Base-by-base conservation (phyloP, 2,329 filamentous ascomycete species). In the Ilyonectria mors-panacis region DNA sequence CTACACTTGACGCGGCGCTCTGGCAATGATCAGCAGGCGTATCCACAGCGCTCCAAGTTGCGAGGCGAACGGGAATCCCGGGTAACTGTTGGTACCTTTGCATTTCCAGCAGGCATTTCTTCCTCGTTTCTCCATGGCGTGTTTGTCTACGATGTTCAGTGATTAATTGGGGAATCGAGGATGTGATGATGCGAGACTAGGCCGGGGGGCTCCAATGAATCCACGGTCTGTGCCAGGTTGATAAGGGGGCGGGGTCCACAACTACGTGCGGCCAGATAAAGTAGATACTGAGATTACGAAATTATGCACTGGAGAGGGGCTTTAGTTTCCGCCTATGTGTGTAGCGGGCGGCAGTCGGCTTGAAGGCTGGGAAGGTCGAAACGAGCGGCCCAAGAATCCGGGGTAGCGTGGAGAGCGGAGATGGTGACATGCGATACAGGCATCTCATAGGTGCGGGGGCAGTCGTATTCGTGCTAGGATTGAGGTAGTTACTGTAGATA, bases 41-140 rank as follows among this genome's bases (percentile, higher is more conserved):
- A 21, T 55, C 33, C 33, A 55, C 33, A 21, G 26, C 5, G 50
- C 39, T 15, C 13, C 23, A 28, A 28, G 15, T 50, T 6, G 6
- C 7, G 45, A 50, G 19, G 45, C 15, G 51, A 35, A 6, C 26
- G 26, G 26, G 33, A 33, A 17, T 21, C n/a, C 33, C 6, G 44
- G 23, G 35, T 39, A n/a, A 44, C 53, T 26, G 28, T 44, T 47
- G 30, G 21, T 64, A 64, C 62, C 62, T 45, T 59, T 64, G 55
- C 62, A 64, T 30, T 54, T 64, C 62, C 62, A 64, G 12, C 62
- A 64, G 28, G 62, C 62, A 59, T 64, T 64, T 37, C 62, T 59
- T 35, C 45, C 55, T 35, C 62, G 62, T 53, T 59, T 64, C 62
- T 64, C 62, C 55, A 57, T 64, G 61, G 39, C 28, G n/a, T 59